A percentile compares a stretch with the other conserved stretches of the same genome.
These are phyloP conservation scores for Chlamydomonas sphaeroides DNA, from an alignment of 139 green algal species.

Conservation along the genomic window DNA sequence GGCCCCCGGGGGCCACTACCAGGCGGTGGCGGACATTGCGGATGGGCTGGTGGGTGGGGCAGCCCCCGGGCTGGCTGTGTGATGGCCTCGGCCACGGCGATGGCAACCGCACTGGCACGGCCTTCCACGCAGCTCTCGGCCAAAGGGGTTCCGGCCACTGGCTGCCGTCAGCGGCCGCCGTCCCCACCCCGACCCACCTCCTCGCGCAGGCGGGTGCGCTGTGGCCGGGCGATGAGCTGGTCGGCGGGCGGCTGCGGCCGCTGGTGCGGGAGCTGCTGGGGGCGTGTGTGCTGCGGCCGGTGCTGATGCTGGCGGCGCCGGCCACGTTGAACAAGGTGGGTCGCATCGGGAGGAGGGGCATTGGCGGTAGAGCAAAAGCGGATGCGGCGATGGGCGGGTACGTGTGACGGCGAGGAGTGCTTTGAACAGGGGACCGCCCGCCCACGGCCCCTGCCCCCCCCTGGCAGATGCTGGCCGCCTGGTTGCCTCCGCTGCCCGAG, in stretches of 20 bases:
- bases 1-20: constrained; percentile 59
- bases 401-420: too few relatives aligned
- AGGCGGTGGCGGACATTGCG: constrained; percentile 59
- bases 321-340: constrained; percentile 68
- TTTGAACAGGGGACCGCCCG: too few relatives aligned
- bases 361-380: too few relatives aligned
- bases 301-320: constrained; percentile 65
- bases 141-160: too few relatives aligned
- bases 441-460: too few relatives aligned
- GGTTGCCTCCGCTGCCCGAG: neutral
- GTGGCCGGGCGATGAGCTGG: constrained; percentile 51
- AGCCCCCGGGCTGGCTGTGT: neutral
- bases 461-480: neutral
- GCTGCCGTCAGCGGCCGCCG: too few relatives aligned
- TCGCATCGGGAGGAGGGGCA: neutral
- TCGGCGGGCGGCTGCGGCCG: constrained; percentile 41
- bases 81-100: too few relatives aligned
- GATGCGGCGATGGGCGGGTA: too few relatives aligned
- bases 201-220: constrained; percentile 49
- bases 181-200: neutral
- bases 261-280: constrained; percentile 76
- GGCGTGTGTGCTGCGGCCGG: constrained; percentile 64
- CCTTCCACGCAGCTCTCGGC: too few relatives aligned
- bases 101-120: too few relatives aligned
- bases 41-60: constrained; percentile 60